Evolutionary conservation across 352 stramenopile species (phyloP).

Genomic region (Poterioochromonas sp.): DNA sequence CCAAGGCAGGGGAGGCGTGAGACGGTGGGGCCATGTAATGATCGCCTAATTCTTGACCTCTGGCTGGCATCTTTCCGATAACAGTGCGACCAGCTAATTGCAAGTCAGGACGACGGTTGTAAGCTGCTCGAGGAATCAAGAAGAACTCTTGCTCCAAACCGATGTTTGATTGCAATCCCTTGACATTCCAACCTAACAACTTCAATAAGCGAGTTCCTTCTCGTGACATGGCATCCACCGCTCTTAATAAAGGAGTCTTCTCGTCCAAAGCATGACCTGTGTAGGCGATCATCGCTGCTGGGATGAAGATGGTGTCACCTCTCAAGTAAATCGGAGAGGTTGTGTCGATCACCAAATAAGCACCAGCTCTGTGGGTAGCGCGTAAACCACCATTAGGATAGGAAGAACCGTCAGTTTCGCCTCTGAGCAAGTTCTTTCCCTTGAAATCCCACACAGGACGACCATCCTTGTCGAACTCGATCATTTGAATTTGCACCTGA

Average conservation of each 20-base stretch:
- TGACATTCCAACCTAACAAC: conserved; percentile 52
- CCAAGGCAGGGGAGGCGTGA: conserved; percentile 55
- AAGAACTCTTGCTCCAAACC: conserved; percentile 78
- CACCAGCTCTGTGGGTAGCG: conserved; percentile 61
- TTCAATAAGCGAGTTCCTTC: conserved; percentile 56
- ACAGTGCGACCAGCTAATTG: conserved; percentile 64
- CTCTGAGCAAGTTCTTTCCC: conserved; percentile 63
- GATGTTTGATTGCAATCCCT: conserved; percentile 62
- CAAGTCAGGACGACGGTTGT: conserved; percentile 62
- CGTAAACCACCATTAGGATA: conserved; percentile 72
- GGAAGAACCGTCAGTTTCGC: conserved; percentile 65
- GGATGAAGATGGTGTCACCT: conserved; percentile 70
- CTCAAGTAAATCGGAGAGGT: conserved; percentile 61
- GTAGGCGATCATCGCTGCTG: conserved; percentile 62
- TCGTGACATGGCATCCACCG: conserved; percentile 57
- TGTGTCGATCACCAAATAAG: conserved; percentile 63
- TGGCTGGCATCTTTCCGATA: conserved; percentile 61
- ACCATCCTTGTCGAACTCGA: conserved; percentile 57
- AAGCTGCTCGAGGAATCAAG: conserved; percentile 63
- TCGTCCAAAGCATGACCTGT: conserved; percentile 68
- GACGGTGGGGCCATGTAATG: conserved; percentile 67
- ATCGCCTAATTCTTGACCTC: conserved; percentile 71
- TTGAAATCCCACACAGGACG: conserved; percentile 64
- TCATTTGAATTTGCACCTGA: conserved; percentile 71
- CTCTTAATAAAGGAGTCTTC: conserved; percentile 69